Evolutionary conservation across 164 flowering plant species (phyloP).

Genomic region (Magnolia officinalis): DNA sequence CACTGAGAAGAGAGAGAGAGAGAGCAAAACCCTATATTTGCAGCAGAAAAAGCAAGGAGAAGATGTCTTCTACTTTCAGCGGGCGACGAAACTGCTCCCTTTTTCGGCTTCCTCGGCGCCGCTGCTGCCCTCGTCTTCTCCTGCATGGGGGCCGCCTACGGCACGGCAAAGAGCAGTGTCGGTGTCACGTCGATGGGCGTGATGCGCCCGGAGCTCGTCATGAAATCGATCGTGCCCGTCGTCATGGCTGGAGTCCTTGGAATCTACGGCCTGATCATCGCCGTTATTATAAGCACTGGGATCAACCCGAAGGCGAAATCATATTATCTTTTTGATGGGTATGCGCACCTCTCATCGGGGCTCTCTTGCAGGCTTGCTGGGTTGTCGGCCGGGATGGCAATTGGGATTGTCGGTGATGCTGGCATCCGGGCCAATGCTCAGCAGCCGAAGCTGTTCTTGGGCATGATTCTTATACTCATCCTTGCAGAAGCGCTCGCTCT

Average conservation of each 20-base stretch:
- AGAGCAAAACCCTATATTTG: background rate
- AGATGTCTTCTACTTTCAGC: conserved; percentile 29
- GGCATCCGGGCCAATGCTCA: conserved; percentile 55
- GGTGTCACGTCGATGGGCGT: conserved; percentile 68
- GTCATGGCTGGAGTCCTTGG: conserved; percentile 66
- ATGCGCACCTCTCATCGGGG: conserved; percentile 44
- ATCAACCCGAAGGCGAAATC: conserved; percentile 53
- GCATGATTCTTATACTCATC: conserved; percentile 36
- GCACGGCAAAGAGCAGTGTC: conserved; percentile 53
- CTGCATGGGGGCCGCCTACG: conserved; percentile 58
- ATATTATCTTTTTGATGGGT: conserved; percentile 39
- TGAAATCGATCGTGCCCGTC: conserved; percentile 60
- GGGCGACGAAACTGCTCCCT: conserved; percentile 62
- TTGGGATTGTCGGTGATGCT: conserved; percentile 43
- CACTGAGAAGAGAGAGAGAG: too few relatives aligned
- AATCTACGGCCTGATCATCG: conserved; percentile 36
- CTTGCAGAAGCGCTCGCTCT: conserved; percentile 47
- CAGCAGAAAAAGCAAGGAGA: background rate
- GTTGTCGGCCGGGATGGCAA: conserved; percentile 61
- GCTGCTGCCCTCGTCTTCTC: conserved; percentile 67
- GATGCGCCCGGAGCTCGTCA: conserved; percentile 56
- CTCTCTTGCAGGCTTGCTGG: conserved; percentile 61
- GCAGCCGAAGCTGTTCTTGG: conserved; percentile 55
- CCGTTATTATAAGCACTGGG: conserved; percentile 33
- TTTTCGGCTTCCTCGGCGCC: conserved; percentile 68